Base-by-base conservation (phyloP, 2,329 filamentous ascomycete genomes). In the Leptodontidium sp. region DNA sequence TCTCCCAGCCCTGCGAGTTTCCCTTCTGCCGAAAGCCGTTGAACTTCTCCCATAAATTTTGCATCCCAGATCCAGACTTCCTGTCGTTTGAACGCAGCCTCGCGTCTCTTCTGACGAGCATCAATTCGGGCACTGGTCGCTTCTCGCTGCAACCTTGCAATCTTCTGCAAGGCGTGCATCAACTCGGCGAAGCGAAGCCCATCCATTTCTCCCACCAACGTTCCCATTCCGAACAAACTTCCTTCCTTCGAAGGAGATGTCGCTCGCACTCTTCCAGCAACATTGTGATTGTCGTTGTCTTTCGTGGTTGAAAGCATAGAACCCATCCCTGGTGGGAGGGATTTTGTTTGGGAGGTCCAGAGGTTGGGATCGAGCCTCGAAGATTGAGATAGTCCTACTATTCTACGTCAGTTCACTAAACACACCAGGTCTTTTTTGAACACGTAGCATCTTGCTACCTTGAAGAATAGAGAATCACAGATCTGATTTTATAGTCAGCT, bases 31-130 rank as follows among this genome's bases (percentile, higher is more conserved):
- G 65, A 63, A 8, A 74, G 53, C 50, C 47, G 21, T 65, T 76
- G 75, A 21, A 76, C 15, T 58, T 72, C 70, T 43, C 61, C 68
- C 74, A 76, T 76, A 32, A 76, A 74, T 40, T 69, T 70, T 14
- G 65, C 72, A 57, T 76, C 75, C 1, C 65, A 65, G 14, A 58
- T 43, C 61, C 70, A 74, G 2, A 75, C 70, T 40, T 66, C 49
- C 5, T 71, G 53, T 62, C 73, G 64, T 61, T 75, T 70, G 57
- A 71, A 65, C 0, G 62, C 65, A n/a, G 71, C 73, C 57, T 75
- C 69, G 4, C 73, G 69, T 53, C 68, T 70, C 35, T 73, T 75
- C 45, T 76, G 57, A n/a, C 74, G 68, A 52, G 66, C 69, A 59
- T 69, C 49, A 32, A 75, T 70, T 53, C 72, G 67, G 4, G 74